Base-by-base conservation (phyloP, 2,329 filamentous ascomycete species). In the Colletotrichum cordylinicola region DNA sequence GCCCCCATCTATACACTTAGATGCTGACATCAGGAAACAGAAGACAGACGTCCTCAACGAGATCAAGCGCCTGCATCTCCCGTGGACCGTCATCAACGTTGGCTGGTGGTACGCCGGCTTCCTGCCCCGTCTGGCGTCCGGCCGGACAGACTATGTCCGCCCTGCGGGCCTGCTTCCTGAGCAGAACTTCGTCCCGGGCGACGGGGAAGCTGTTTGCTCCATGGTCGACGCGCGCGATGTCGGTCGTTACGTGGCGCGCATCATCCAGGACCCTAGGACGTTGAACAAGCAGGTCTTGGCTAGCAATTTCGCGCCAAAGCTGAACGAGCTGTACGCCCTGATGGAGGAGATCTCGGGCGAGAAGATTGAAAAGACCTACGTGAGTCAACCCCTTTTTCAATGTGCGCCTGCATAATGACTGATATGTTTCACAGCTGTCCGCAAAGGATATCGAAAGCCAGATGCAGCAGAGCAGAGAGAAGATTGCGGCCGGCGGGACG, bases 41-140 rank as follows among this genome's bases (percentile, higher is more conserved):
- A 91, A 91, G 82, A 88, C 91, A 76, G 81, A 83, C 2, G 83
- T 91, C 18, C 85, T 88, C 78, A 85, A 89, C 74, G 85, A 88
- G 70, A 84, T 91, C 78, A 87, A 87, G 78, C 82, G 84, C 71
- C 79, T 88, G 3, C 80, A 83, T 37, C 84, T 92, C 2, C 88
- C 88, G 0, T 92, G 88, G 81, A 92, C 90, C 13, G 82, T 90
- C 78, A 87, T 92, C 66, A 90, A 92, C 77, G 86, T 91, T 8
- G 90, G 90, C n/a, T 90, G 84, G 83, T 92, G 90, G 90, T 89
- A 90, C 79, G 88, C 91, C 79, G 77, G 88, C 33, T 82, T 83
- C 21, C 35, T 80, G 2, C 82, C 81, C 0, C 12, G 60, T n/a
- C 55, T 84, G 1, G 80, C 82, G 5, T 84, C 82, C 8, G 82